Percentiles rank a stretch among this genome's conserved stretches.
These are phyloP conservation scores for Populus hybrid DNA, from an alignment of 441 rosid genomes.

Conservation along the genomic window DNA sequence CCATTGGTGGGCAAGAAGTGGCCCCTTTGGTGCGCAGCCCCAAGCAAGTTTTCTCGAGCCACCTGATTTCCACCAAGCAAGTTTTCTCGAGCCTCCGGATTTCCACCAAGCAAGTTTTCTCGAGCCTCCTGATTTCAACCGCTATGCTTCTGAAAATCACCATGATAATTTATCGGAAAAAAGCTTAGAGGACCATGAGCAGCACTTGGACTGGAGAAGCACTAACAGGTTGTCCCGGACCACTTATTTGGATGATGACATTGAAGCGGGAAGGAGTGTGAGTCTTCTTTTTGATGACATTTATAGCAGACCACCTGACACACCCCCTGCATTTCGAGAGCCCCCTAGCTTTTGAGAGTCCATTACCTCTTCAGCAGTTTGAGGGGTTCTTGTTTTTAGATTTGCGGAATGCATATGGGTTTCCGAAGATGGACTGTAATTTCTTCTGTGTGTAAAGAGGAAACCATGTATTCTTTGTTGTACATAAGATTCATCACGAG, in stretches of 20 bases:
- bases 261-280: constrained; percentile 50
- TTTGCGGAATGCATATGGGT: constrained; percentile 30
- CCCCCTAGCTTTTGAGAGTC: constrained; percentile 23
- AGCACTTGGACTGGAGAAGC: constrained; percentile 40
- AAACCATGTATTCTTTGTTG: constrained; percentile 53
- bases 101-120: constrained; percentile 67
- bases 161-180: constrained; percentile 47
- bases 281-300: constrained; percentile 83
- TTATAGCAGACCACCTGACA: constrained; percentile 66
- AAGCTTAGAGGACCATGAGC: constrained; percentile 56
- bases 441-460: constrained; percentile 18
- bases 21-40: constrained; percentile 37
- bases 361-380: constrained; percentile 1
- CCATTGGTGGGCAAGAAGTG: constrained; percentile 87
- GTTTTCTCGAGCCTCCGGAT: constrained; percentile 92
- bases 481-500: constrained; percentile 51
- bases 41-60: constrained; percentile 88
- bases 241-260: constrained; percentile 48
- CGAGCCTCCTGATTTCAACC: constrained; percentile 84
- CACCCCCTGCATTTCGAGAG: constrained; percentile 31
- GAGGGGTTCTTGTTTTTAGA: constrained; percentile 4
- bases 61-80: constrained; percentile 66
- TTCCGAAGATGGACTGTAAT: constrained; percentile 23
- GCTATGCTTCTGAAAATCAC: constrained; percentile 23
- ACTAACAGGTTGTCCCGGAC: constrained; percentile 42